A percentile compares a stretch with the other conserved stretches of the same genome.
phyloP scores from a whole-genome alignment of 495 filamentous ascomycete genomes.

The Clohesyomyces aquaticus region DNA sequence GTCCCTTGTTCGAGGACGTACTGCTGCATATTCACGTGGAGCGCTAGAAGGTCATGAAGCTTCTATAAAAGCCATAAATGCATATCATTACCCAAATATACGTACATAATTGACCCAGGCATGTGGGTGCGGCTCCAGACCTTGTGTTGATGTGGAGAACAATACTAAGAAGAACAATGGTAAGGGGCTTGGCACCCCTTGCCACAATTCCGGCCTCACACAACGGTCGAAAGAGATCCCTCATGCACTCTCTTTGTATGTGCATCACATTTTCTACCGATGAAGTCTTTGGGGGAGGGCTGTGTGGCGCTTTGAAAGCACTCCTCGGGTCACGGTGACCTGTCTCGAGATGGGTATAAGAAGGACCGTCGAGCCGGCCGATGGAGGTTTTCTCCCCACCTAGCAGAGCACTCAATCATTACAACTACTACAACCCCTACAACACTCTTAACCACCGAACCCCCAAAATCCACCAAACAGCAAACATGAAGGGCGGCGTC shows the following conservation, averaged over 20 bases:
- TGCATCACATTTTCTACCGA: not conserved
- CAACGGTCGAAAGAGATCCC: not conserved
- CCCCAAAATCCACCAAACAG: not conserved
- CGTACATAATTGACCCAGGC: no score
- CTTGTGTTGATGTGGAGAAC: slow-evolving; percentile 10
- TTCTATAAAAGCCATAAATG: no score
- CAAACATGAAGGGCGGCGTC: slow-evolving; percentile 4
- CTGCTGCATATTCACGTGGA: no score
- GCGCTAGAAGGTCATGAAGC: no score
- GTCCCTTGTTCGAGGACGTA: no score
- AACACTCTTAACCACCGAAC: slow-evolving; percentile 19
- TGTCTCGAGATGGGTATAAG: not conserved
- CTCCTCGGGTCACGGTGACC: no score
- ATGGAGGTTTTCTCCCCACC: not conserved
- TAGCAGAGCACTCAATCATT: slow-evolving; percentile 19
- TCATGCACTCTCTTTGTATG: not conserved
- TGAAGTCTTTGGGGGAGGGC: not conserved
- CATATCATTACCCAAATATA: no score
- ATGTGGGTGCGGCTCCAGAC: not conserved
- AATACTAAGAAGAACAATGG: slow-evolving; percentile 26
- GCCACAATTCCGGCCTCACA: not conserved
- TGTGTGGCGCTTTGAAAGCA: not conserved
- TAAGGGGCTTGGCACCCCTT: slow-evolving; percentile 2
- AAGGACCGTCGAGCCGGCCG: not conserved
- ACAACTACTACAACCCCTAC: not conserved